Base-by-base conservation (phyloP, 164 flowering plant genomes). In the Amborella trichopoda region DNA sequence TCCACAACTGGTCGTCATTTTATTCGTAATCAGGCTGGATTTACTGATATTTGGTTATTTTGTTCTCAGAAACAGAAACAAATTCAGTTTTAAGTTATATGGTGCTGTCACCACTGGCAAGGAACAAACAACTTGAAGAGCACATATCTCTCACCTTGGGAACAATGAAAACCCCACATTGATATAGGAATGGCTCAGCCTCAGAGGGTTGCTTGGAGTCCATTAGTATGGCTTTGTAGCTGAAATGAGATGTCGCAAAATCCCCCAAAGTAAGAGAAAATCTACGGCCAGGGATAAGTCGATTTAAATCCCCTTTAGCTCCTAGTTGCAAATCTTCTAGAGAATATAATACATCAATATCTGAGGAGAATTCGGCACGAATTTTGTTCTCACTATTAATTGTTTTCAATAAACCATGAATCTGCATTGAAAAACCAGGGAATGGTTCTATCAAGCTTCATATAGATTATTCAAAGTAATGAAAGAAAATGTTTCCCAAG, bases 101-200 rank as follows among this genome's bases (percentile, higher is more conserved):
- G n/a, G n/a, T n/a, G n/a, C n/a, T n/a, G n/a, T n/a, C n/a, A n/a
- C n/a, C n/a, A n/a, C n/a, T n/a, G n/a, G n/a, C n/a, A n/a, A n/a
- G n/a, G n/a, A n/a, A n/a, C n/a, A n/a, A n/a, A n/a, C n/a, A n/a
- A n/a, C n/a, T n/a, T n/a, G n/a, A n/a, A n/a, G n/a, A n/a, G n/a
- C n/a, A n/a, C n/a, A 21, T 10, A 16, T 16, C 8, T 5, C 71
- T 26, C 30, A 84, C 97, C 83, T 74, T 63, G 28, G 91, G 89
- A 44, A 90, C 98, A 53, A 90, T 70, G 58, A 90, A 83, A 58
- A 83, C 84, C 12, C 76, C 98, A 75, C 76, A 90, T 21, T 72
- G 68, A 60, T 71, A 81, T 19, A 37, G 16, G 30, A 76, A 86
- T 39, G 76, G 63, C 18, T 55, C 76, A 65, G 72, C 59, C 18